These are phyloP conservation scores for Irpex rosettiformis DNA, from an alignment of 1,284 basidiomycete species.

Conservation along the genomic window DNA sequence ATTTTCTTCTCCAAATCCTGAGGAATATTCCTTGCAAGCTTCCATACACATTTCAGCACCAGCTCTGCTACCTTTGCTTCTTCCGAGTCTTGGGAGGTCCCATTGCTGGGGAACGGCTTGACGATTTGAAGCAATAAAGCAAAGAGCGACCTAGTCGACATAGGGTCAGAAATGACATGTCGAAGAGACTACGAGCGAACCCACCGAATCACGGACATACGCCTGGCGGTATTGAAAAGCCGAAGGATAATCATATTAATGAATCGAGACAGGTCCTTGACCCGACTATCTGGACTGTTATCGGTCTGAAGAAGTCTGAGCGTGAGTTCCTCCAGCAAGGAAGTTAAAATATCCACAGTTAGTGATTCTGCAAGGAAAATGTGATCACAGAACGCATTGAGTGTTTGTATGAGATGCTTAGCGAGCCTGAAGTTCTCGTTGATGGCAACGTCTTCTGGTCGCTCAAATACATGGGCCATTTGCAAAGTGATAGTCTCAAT, in stretches of 20 bases:
- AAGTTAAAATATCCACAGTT: conserved; percentile 75
- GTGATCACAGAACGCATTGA: conserved; percentile 91
- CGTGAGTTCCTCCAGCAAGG: conserved; percentile 84
- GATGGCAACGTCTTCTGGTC: conserved; percentile 66
- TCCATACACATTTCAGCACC: conserved; percentile 98
- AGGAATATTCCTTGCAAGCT: conserved; percentile 91
- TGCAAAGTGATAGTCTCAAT: conserved; percentile 86
- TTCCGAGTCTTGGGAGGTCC: conserved; percentile 66
- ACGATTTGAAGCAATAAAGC: conserved; percentile 85
- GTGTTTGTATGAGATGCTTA: conserved; percentile 93
- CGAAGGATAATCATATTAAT: conserved; percentile 98
- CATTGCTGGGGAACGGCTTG: conserved; percentile 76
- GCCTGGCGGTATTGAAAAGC: conserved; percentile 86
- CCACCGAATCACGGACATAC: conserved; percentile 90
- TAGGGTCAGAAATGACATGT: conserved; percentile 4
- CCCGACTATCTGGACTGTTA: conserved; percentile 69
- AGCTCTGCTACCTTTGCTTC: conserved; percentile 93
- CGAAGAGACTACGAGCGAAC: conserved; percentile 23
- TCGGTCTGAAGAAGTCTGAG: conserved; percentile 89
- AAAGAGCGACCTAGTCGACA: conserved; percentile 62
- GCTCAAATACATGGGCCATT: conserved; percentile 87
- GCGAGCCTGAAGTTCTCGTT: conserved; percentile 86
- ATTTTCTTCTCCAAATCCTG: conserved; percentile 81
- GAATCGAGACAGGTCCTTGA: conserved; percentile 90
- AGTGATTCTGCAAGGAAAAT: conserved; percentile 77